Evolutionary conservation across 1,139 yeast species (phyloP).

Genomic region (Candida sanyaensis): DNA sequence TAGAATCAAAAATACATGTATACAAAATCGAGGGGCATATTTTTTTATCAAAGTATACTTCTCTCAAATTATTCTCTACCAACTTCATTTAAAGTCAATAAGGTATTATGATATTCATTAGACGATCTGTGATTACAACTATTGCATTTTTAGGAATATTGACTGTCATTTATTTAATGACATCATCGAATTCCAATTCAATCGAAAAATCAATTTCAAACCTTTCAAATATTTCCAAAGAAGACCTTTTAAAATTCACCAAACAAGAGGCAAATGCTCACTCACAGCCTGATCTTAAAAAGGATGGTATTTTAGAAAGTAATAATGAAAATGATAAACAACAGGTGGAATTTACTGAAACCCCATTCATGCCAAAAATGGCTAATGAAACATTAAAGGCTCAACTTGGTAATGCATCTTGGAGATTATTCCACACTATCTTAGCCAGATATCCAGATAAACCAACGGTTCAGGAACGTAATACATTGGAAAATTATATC

Average conservation of each 20-base stretch:
- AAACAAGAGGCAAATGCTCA: background rate
- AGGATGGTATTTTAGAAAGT: background rate
- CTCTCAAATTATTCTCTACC: background rate
- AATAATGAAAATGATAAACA: background rate
- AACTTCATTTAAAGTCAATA: too few species aligned
- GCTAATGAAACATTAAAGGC: constrained; percentile 62
- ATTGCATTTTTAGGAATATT: constrained; percentile 24
- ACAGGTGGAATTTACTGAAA: constrained; percentile 26
- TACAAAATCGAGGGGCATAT: too few species aligned
- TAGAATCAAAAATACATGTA: too few species aligned
- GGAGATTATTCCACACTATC: constrained; percentile 87
- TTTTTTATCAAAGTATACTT: background rate
- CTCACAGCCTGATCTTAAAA: background rate
- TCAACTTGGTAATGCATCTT: constrained; percentile 83
- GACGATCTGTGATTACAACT: constrained; percentile 29
- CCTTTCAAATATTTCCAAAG: constrained; percentile 3
- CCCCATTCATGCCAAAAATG: constrained; percentile 88
- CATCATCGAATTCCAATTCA: constrained; percentile 18
- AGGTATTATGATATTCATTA: constrained; percentile 19
- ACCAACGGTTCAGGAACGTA: constrained; percentile 65
- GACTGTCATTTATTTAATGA: constrained; percentile 29
- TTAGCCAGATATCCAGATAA: constrained; percentile 87
- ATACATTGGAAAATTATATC: constrained; percentile 57
- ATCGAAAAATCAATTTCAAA: constrained; percentile 18
- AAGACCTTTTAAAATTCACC: constrained; percentile 4